A percentile compares a stretch with the other conserved stretches of the same genome.
Evolutionary conservation across 805 yeast species (phyloP).

Genomic region (Candida caryicola): DNA sequence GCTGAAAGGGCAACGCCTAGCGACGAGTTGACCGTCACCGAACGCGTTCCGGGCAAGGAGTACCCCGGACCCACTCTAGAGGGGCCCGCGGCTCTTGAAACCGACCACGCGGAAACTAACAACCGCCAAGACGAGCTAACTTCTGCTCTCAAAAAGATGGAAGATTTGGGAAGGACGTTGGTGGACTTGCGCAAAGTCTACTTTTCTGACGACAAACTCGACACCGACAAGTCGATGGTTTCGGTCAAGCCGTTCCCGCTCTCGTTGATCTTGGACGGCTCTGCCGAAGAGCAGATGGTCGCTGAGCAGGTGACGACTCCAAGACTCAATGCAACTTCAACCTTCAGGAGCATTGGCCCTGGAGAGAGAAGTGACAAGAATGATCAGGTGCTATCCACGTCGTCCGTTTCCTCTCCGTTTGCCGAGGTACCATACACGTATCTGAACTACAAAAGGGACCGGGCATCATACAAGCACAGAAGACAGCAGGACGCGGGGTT

Average conservation of each 20-base stretch:
- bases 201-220: neutral
- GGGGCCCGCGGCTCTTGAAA: neutral
- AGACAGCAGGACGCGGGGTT: neutral
- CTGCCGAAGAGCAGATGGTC: neutral
- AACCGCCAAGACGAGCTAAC: neutral
- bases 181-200: neutral
- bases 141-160: neutral
- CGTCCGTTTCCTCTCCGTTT: neutral
- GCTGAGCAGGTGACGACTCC: neutral
- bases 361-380: neutral
- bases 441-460: too few relatives aligned
- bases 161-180: neutral
- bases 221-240: neutral
- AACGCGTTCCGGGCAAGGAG: too few relatives aligned
- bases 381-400: neutral
- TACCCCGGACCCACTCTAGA: too few relatives aligned
- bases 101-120: neutral
- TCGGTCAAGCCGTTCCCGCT: neutral
- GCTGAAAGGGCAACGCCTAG: neutral
- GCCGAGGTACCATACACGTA: neutral
- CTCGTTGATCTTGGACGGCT: neutral
- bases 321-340: neutral
- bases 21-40: neutral
- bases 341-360: neutral
- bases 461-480: neutral